Base-by-base conservation (phyloP, 805 yeast genomes). In the Starmerella bombicola region DNA sequence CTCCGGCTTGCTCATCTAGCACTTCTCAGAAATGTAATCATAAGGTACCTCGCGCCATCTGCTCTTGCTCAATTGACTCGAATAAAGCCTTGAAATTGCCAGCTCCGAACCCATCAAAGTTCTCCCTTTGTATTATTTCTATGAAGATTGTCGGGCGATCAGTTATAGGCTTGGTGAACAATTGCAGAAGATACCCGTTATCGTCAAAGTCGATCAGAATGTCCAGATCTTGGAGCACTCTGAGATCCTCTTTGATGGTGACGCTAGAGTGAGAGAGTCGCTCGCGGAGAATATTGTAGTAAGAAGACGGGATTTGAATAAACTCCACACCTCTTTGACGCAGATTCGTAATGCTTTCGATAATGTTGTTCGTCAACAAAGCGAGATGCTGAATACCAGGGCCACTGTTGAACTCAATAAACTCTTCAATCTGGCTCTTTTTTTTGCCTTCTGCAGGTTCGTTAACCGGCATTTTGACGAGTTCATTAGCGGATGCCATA, bases 311-410 rank as follows among this genome's bases (percentile, higher is more conserved):
- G 12, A 78, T 76, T 3, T 59, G 43, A 44, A 82, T 78, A 58
- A 84, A 83, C 49, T 74, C 76, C 12, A 75, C 70, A 3, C 93
- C 93, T 37, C 83, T 64, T n/a, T 56, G 42, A 30, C 61, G 66
- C 68, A 84, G 60, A 10, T 65, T 59, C 2, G 55, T 46, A 12
- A 83, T 78, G 0, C 84, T 66, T 2, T 56, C 55, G 17, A 81
- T 50, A 30, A 83, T 82, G 56, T 80, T 66, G 21, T 64, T 59
- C 0, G 88, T 81, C 37, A 64, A 60, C 19, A 83, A 57, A 0
- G 94, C 94, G 53, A 83, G 64, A 55, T 83, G 94, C 60, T 83
- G 94, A 26, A 84, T 71, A 3, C 94, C 94, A 0, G 93, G 80
- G 0, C 94, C 93, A 35, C 72, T 71, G 56, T 81, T 69, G 53